Percentiles rank a stretch among this genome's conserved stretches.
These are phyloP conservation scores for Microdochium bolleyi DNA, from an alignment of 2,329 filamentous ascomycete species.

Conservation along the genomic window DNA sequence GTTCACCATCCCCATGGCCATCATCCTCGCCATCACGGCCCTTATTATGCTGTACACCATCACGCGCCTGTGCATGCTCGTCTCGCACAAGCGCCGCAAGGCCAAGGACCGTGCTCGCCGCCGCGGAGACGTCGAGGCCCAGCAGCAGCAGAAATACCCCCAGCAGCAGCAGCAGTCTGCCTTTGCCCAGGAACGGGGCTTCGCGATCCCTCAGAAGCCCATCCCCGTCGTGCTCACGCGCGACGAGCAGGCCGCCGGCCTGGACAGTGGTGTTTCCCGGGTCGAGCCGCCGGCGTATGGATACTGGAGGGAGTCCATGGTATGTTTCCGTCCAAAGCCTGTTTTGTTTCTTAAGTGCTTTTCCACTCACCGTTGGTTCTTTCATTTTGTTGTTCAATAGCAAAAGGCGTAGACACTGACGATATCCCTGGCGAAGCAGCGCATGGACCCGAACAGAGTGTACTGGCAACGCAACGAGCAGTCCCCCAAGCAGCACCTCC, in stretches of 20 bases:
- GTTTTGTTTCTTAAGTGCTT: too few species aligned
- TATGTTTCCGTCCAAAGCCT: too few species aligned
- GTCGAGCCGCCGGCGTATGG: constrained; percentile 76
- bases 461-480: constrained; percentile 67
- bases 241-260: constrained; percentile 61
- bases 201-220: constrained; percentile 61
- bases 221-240: constrained; percentile 69
- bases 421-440: constrained; percentile 29
- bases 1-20: constrained; percentile 72
- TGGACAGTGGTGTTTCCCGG: constrained; percentile 47
- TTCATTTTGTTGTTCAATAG: too few species aligned
- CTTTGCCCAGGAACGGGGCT: constrained; percentile 48
- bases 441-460: constrained; percentile 72
- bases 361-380: neutral
- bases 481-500: neutral
- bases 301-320: constrained; percentile 74
- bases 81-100: constrained; percentile 30
- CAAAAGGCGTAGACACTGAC: neutral
- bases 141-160: constrained; percentile 11
- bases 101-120: constrained; percentile 24
- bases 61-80: constrained; percentile 62
- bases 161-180: constrained; percentile 10
- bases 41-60: constrained; percentile 77
- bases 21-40: constrained; percentile 65
- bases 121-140: constrained; percentile 19